These are phyloP conservation scores for Fusarium circinatum DNA, from an alignment of 2,329 filamentous ascomycete species.

Conservation along the genomic window DNA sequence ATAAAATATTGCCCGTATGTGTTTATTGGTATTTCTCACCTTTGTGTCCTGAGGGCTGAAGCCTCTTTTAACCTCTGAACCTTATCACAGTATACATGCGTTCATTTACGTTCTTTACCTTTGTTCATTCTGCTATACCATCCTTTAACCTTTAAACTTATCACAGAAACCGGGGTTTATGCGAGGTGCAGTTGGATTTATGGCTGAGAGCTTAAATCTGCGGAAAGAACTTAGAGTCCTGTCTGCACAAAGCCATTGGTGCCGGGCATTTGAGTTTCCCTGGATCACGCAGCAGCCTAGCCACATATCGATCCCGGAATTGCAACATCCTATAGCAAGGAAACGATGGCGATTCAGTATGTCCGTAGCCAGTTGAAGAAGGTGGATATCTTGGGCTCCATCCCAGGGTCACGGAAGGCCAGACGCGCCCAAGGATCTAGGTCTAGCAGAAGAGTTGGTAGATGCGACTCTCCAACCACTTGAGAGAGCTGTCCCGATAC, in stretches of 20 bases:
- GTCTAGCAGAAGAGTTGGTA: background rate
- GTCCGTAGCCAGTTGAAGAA: background rate
- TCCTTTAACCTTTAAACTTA: too few species aligned
- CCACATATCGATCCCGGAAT: background rate
- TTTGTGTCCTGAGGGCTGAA: too few species aligned
- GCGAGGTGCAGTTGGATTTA: background rate
- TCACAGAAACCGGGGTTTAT: background rate
- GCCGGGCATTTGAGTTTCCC: background rate
- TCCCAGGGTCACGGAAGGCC: background rate
- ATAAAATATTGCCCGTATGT: too few species aligned
- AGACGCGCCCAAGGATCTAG: background rate
- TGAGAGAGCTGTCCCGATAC: background rate
- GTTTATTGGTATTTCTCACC: too few species aligned
- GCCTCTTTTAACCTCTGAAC: too few species aligned
- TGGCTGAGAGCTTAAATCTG: too few species aligned
- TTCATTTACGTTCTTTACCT: too few species aligned
- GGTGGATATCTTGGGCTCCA: too few species aligned
- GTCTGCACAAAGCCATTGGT: background rate
- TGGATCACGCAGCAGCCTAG: background rate
- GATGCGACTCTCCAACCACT: fast-evolving
- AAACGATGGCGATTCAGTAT: background rate
- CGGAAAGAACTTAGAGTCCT: background rate
- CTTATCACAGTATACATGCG: too few species aligned
- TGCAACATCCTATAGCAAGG: fast-evolving
- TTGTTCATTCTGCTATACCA: too few species aligned